These are phyloP conservation scores for Cyclanthera cordifolia DNA, from an alignment of 306 rosid genomes.

Conservation along the genomic window DNA sequence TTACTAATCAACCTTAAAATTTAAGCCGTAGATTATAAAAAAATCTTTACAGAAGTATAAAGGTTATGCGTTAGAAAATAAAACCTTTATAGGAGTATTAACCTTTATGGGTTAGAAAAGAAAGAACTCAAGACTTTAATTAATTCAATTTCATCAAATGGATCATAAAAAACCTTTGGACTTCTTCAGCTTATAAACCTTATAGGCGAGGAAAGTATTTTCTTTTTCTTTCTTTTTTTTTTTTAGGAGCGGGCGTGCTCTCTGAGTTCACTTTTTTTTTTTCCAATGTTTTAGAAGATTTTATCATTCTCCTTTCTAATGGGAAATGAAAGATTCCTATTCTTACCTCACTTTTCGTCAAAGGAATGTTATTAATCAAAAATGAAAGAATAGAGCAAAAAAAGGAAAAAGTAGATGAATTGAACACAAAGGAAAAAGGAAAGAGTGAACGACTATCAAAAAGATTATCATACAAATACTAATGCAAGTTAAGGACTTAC, in stretches of 20 bases:
- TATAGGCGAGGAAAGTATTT: too few relatives aligned
- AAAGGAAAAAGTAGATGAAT: too few relatives aligned
- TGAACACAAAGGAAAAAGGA: neutral
- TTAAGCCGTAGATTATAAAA: too few relatives aligned
- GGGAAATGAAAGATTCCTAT: neutral
- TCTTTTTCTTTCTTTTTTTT: too few relatives aligned
- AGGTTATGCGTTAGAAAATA: too few relatives aligned
- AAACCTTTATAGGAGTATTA: too few relatives aligned
- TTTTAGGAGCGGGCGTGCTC: too few relatives aligned
- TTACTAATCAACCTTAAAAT: too few relatives aligned
- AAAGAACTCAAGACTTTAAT: neutral
- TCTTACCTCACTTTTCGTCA: neutral
- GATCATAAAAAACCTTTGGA: neutral
- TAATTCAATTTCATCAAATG: too few relatives aligned
- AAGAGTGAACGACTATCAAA: neutral
- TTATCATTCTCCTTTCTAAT: neutral
- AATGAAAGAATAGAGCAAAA: neutral
- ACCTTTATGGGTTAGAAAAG: neutral
- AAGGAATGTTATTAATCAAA: too few relatives aligned
- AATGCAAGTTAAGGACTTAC: constrained; percentile 28
- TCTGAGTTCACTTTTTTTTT: neutral
- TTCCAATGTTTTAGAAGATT: neutral
- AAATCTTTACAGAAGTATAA: too few relatives aligned
- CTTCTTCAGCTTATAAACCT: neutral
- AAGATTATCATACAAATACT: neutral